A percentile compares a stretch with the other conserved stretches of the same genome.
phyloP scores from a whole-genome alignment of 176 grass and related monocot species.

The Eleusine indica region DNA sequence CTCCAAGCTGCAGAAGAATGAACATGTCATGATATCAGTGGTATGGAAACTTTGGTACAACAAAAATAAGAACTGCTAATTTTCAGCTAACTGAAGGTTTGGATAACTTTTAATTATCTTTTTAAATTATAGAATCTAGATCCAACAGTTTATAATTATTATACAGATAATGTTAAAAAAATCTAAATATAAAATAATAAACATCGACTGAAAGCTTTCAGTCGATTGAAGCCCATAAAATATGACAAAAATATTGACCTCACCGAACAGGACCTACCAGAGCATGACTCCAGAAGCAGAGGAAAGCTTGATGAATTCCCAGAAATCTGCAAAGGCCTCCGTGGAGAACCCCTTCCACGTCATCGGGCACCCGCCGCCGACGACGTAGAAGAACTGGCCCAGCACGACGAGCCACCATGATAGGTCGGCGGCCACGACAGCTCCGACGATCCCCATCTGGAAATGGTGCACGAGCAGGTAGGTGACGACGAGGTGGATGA shows the following conservation, averaged over 20 bases:
- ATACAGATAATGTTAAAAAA: no score
- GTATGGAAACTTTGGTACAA: neutral
- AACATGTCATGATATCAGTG: neutral
- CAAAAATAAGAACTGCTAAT: no score
- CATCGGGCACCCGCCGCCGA: slow-evolving; percentile 45
- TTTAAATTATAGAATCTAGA: no score
- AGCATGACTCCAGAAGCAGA: slow-evolving; percentile 63
- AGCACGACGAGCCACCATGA: slow-evolving; percentile 57
- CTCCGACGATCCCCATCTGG: slow-evolving; percentile 21
- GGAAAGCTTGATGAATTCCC: slow-evolving; percentile 64
- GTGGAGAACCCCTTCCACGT: slow-evolving; percentile 59
- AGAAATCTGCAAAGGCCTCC: slow-evolving; percentile 61
- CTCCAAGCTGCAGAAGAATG: slow-evolving; percentile 61
- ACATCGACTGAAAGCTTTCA: no score
- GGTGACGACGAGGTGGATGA: slow-evolving; percentile 44
- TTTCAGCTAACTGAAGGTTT: no score
- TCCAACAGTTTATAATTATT: no score
- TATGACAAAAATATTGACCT: no score
- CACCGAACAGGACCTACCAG: slow-evolving; percentile 34
- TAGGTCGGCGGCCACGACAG: slow-evolving; percentile 37
- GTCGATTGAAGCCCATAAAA: no score
- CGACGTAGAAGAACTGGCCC: slow-evolving; percentile 44
- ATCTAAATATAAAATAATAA: no score
- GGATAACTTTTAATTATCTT: no score
- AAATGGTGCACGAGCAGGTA: slow-evolving; percentile 46